These are phyloP conservation scores for Fusarium goolgardi DNA, from an alignment of 2,329 filamentous ascomycete genomes.

Conservation along the genomic window DNA sequence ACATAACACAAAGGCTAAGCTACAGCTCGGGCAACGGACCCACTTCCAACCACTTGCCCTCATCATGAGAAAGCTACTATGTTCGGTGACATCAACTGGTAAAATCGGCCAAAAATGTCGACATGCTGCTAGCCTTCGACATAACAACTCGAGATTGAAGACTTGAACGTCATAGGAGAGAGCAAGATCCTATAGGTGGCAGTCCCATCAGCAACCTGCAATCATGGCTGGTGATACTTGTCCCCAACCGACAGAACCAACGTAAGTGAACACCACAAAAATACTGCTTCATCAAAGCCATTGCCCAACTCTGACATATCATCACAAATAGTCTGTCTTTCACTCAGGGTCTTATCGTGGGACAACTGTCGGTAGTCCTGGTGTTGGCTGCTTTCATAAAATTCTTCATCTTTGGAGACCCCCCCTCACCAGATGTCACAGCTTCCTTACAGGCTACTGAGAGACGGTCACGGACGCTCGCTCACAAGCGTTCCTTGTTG, in stretches of 20 bases:
- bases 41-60: constrained; percentile 17
- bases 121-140: constrained; percentile 4
- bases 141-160: not conserved
- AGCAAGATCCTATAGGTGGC: not conserved
- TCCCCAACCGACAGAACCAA: constrained; percentile 57
- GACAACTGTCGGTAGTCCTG: constrained; percentile 91
- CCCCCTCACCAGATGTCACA: constrained; percentile 83
- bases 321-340: constrained; percentile 76
- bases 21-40: not conserved
- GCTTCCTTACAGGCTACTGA: constrained; percentile 80
- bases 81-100: constrained; percentile 33
- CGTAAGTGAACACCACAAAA: constrained; percentile 46
- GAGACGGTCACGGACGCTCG: constrained; percentile 76
- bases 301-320: constrained; percentile 9
- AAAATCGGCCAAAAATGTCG: constrained; percentile 5
- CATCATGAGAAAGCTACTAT: constrained; percentile 22
- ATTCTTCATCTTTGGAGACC: constrained; percentile 99
- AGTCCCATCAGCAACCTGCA: not conserved
- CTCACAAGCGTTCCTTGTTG: constrained; percentile 80
- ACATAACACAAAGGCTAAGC: constrained; percentile 28
- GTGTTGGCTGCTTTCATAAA: constrained; percentile 96
- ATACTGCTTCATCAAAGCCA: constrained; percentile 16
- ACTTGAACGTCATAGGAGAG: not conserved
- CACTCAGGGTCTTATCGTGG: constrained; percentile 91
- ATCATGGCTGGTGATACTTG: constrained; percentile 58